These are phyloP conservation scores for Puccinia polysora DNA, from an alignment of 1,284 basidiomycete species.

Conservation along the genomic window DNA sequence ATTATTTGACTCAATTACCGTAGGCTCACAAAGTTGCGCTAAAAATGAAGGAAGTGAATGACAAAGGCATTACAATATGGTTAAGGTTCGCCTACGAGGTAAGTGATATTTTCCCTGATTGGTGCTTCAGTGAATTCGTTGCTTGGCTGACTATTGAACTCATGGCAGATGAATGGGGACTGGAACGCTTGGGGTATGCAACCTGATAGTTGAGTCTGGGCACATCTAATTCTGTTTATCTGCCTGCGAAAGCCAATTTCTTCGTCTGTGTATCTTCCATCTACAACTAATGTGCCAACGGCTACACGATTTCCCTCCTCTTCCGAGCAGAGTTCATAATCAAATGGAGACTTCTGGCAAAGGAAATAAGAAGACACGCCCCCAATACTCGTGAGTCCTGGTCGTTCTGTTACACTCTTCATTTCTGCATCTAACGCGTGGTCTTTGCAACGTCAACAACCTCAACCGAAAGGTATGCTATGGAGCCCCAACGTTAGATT, in stretches of 20 bases:
- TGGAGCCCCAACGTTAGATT: constrained; percentile 21
- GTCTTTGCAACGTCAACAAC: neutral
- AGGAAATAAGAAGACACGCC: constrained; percentile 5
- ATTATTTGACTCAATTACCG: neutral
- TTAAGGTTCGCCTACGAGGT: constrained; percentile 30
- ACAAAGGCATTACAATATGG: constrained; percentile 14
- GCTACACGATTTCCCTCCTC: neutral
- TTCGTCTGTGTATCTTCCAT: too few relatives aligned
- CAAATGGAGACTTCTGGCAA: constrained; percentile 7
- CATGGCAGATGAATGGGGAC: constrained; percentile 19
- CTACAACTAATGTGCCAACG: too few relatives aligned
- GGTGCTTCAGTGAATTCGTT: neutral
- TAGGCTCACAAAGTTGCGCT: constrained; percentile 3
- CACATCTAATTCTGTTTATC: neutral
- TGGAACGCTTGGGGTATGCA: constrained; percentile 21
- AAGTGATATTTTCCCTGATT: neutral
- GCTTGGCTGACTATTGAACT: neutral
- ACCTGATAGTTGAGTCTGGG: constrained; percentile 17
- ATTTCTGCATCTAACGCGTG: neutral
- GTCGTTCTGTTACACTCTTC: neutral
- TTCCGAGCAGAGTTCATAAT: constrained; percentile 10
- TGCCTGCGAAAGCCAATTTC: neutral
- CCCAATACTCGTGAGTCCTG: neutral
- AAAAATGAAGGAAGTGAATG: constrained; percentile 25
- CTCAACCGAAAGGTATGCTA: constrained; percentile 10